Percentiles rank a stretch among this genome's conserved stretches.
phyloP scores from a whole-genome alignment of 345 rosid genomes.

The Nasturtium officinale region DNA sequence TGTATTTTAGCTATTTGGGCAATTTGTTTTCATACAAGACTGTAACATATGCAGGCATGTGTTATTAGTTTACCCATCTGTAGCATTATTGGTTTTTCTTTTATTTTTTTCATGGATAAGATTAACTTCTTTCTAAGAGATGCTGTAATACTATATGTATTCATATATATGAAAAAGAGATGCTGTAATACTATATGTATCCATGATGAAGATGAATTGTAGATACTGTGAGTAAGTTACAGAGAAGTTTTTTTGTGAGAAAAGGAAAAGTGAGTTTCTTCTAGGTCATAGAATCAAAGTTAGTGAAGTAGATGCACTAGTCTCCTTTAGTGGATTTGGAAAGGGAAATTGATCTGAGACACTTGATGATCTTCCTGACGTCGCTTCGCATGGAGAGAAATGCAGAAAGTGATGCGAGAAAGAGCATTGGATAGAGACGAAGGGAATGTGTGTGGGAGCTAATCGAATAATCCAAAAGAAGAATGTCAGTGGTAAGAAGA shows the following conservation, averaged over 20 bases:
- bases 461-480: constrained; percentile 33
- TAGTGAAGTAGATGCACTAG: constrained; percentile 14
- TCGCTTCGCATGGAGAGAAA: constrained; percentile 66
- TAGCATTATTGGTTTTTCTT: constrained; percentile 10
- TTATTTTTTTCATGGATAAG: not conserved
- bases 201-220: too few species aligned
- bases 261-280: not conserved
- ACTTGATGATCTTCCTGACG: constrained; percentile 55
- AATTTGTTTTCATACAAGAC: not conserved
- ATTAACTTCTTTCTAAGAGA: constrained; percentile 13
- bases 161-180: constrained; percentile 8
- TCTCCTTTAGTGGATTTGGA: not conserved
- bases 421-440: constrained; percentile 52
- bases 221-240: constrained; percentile 1
- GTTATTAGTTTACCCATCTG: constrained; percentile 5
- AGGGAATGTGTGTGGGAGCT: constrained; percentile 20
- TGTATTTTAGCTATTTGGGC: constrained; percentile 19
- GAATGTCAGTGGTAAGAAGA: constrained; percentile 51
- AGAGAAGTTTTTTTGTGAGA: not conserved
- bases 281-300: constrained; percentile 3
- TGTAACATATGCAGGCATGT: constrained; percentile 28
- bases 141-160: constrained; percentile 8
- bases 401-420: constrained; percentile 55
- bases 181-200: too few species aligned
- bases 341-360: constrained; percentile 41